Evolutionary conservation across 176 grass and related monocot species (phyloP), one percentile per base, ranked within the genome.

Genomic region (Lolium rigidum): DNA sequence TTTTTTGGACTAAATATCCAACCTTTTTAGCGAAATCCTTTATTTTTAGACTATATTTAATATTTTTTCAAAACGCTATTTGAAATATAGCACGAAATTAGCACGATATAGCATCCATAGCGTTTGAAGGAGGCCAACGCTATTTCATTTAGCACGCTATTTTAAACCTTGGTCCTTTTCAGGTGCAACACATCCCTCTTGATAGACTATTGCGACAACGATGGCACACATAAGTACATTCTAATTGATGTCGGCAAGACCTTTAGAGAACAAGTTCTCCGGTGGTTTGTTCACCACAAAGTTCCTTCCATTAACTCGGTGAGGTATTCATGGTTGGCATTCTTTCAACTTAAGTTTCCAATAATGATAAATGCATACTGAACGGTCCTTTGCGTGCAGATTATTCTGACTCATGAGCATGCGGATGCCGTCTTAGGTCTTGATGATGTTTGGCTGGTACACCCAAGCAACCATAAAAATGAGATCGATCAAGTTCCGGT

Each of bases 341-440:
- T 31, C 80, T 66, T 0, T 81, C 61, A 13, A 5, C 6, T 56
- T 0, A 24, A 55, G 20, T 48, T 79, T 38, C 0, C 20, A 17
- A 10, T 18, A 35, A 35, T 3, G 26, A 50, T 26, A 20, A 71
- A 3, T 61, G 14, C 52, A 46, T 16, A 25, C 3, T 8, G 11
- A 74, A 5, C n/a, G 59, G 0, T 43, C 24, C 28, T 48, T 25
- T 39, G 2, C 28, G 39, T 86, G 88, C 92, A 98, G 96, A 92
- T 98, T 74, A 95, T 98, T 88, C 88, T 98, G 55, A 98, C 96
- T 15, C 96, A 95, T 88, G 96, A 98, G 44, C 96, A 98, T 65
- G 93, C 93, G 0, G 96, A 98, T 57, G 96, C 96, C 65, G 56
- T 92, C 55, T 88, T 95, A 76, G 96, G 96, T n/a, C 96, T 98